A percentile compares a stretch with the other conserved stretches of the same genome.
phyloP scores from a whole-genome alignment of 768 basidiomycete genomes.

The Boletus tomentosulus region DNA sequence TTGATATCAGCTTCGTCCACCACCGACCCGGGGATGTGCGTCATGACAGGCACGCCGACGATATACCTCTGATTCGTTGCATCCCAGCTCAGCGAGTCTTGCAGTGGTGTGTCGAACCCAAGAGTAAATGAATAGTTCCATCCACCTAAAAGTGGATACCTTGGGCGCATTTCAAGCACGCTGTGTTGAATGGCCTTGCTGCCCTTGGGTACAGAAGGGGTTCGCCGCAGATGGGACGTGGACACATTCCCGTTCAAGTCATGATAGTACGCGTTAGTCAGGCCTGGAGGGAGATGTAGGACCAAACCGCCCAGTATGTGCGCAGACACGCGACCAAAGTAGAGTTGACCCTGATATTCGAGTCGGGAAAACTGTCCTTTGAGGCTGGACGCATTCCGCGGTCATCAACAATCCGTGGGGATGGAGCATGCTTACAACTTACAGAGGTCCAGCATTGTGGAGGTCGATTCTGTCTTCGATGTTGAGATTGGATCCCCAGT shows the following conservation, averaged over 20 bases:
- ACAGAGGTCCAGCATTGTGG: constrained; percentile 90
- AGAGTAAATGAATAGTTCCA: constrained; percentile 97
- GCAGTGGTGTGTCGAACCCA: constrained; percentile 88
- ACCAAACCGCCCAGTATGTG: constrained; percentile 71
- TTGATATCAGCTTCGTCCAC: constrained; percentile 76
- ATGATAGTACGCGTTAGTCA: constrained; percentile 82
- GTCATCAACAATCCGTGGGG: not conserved
- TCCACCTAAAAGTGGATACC: constrained; percentile 91
- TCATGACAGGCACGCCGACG: constrained; percentile 83
- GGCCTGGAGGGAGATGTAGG: constrained; percentile 79
- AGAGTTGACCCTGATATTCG: constrained; percentile 74
- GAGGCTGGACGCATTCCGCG: constrained; percentile 47
- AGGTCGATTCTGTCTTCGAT: constrained; percentile 84
- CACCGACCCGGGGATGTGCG: constrained; percentile 71
- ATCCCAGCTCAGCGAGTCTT: constrained; percentile 67
- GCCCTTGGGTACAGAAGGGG: constrained; percentile 61
- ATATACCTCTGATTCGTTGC: constrained; percentile 60
- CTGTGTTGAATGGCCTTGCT: constrained; percentile 52
- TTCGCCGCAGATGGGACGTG: constrained; percentile 76
- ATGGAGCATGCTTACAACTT: constrained; percentile 31
- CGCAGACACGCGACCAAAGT: constrained; percentile 59
- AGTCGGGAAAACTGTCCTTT: constrained; percentile 96
- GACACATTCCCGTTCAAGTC: constrained; percentile 96
- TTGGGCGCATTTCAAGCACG: constrained; percentile 76
- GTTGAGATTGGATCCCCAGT: constrained; percentile 95